Evolutionary conservation across 2,329 filamentous ascomycete genomes (phyloP), one percentile per base, ranked within the genome.

Genomic region (Rachicladosporium sp.): DNA sequence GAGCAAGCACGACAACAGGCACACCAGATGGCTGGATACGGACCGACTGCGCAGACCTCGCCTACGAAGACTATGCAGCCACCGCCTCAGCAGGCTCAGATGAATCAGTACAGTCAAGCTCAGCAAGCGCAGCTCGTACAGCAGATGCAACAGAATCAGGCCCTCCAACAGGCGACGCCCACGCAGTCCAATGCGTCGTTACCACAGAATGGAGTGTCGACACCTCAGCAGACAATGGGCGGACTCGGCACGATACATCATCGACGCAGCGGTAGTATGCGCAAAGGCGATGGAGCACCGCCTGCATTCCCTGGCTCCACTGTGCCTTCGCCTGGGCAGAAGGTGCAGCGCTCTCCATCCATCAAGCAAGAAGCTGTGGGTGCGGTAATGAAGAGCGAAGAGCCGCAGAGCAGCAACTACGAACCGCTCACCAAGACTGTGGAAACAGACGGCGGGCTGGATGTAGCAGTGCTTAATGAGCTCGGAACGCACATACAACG

Each of bases 401-500:
- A 56, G 45, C 45, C 50, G 11, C 54, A 56, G 32, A 57, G 55
- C 31, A 50, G 51, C 13, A 53, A 55, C 27, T 58, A 57, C 31
- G 42, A 48, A 9, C 55, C 55, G 4, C 42, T 47, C 29, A 43
- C 46, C 29, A 43, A 46, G 11, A 21, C 48, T 10, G 47, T 55
- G 15, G 50, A 52, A 13, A 43, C 43, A 21, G 51, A 79, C 59
- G 87, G 87, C 6, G 85, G 86, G 1, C 71, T 89, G 43, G 74
- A 83, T 43, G 65, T 88, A 9, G 67, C 75, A 30, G 73, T 78
- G 4, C 66, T 84, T 13, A 69, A 68, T 40, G 73, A 74, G 36
- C 59, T 87, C 36, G 80, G 81, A 4, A 68, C 72, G 29, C 76
- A 84, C 35, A 69, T 94, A 30, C 67, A 77, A 36, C 69, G 71